Evolutionary conservation across 768 basidiomycete species (phyloP), one percentile per base, ranked within the genome.

Genomic region (Multifurca ochricompacta): DNA sequence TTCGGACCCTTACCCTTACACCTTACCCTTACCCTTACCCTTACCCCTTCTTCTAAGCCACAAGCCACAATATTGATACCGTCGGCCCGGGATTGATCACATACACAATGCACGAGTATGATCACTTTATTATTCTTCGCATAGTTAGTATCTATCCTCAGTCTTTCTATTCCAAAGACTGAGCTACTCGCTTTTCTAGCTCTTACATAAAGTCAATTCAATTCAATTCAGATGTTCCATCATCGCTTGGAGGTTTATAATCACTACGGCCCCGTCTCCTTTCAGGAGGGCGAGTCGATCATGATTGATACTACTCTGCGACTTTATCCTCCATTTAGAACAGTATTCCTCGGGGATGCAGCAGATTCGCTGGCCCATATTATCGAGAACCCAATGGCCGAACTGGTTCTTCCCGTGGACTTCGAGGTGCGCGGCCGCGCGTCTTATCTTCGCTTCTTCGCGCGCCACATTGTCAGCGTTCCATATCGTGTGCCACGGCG

Each of bases 301-400:
- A 19, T 19, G 44, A 14, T 39, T 23, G 19, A 56, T 46, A 16
- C 45, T 47, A 19, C 39, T 51, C 16, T 46, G 55, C 32, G 55
- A 14, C 21, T 21, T 36, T 7, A 16, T 18, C 35, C 44, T 14
- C 55, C 55, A 56, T 3, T 34, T 46, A 3, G 50, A 51, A 27
- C 55, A 51, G 39, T 56, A 51, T 19, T 56, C 55, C 39, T 56
- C 55, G 13, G 55, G 55, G 2, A 56, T 36, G 27, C 55, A 56
- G 27, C 55, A 52, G 31, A 56, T 28, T 21, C 50, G 55, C 37
- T 52, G 36, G 10, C 55, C 50, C 44, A 18, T 34, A 37, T 52
- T 56, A 11, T 51, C 45, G 19, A 56, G 55, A n/a, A 56, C 50
- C 50, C 55, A 51, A 41, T 56, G 19, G 6, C 45, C 50, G 10